Base-by-base conservation (phyloP, 768 basidiomycete species). In the Tricholoma furcatifolium region DNA sequence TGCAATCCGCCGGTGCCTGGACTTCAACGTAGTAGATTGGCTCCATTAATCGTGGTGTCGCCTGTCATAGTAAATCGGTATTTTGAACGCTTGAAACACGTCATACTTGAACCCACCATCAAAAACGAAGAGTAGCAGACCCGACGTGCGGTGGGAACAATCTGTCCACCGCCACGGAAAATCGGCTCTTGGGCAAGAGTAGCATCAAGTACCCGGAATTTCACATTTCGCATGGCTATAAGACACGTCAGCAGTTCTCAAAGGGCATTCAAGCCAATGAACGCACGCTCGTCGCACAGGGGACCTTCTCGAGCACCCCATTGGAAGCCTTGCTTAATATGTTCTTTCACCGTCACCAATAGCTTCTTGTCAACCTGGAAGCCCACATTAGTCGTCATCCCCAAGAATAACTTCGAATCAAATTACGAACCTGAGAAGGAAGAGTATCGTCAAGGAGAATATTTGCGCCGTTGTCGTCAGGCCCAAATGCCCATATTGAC, bases 401-500 rank as follows among this genome's bases (percentile, higher is more conserved):
- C 14, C 30, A 47, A 21, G 2, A 7, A 12, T 5, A 18, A 32
- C 27, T 51, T 21, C 40, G 24, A 20, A 23, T 31, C 23, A 14
- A 18, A 14, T 11, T 34, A 58, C 74, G 54, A 56, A 91, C 91
- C 75, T 96, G 92, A 6, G 91, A 93, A 3, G 97, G 97, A 15
- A 99, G 72, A 2, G 97, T 98, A 65, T 99, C 97, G 65, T 99
- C 96, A 60, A 98, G 72, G 39, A 98, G 75, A 56, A 96, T 82
- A 68, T 99, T 99, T 8, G 96, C 83, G 0, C 97, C 97, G 57
- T 84, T 87, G 41, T 98, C 96, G 60, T 98, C 93, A 3, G 97
- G 97, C 17, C 97, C 97, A 70, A 99, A 99, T 18, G 97, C 94
- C 97, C 97, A 99, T 76, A 99, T 97, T 61, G 95, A 98, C 54